phyloP scores from a whole-genome alignment of 176 grass and related monocot genomes.

The Puya raimondii region DNA sequence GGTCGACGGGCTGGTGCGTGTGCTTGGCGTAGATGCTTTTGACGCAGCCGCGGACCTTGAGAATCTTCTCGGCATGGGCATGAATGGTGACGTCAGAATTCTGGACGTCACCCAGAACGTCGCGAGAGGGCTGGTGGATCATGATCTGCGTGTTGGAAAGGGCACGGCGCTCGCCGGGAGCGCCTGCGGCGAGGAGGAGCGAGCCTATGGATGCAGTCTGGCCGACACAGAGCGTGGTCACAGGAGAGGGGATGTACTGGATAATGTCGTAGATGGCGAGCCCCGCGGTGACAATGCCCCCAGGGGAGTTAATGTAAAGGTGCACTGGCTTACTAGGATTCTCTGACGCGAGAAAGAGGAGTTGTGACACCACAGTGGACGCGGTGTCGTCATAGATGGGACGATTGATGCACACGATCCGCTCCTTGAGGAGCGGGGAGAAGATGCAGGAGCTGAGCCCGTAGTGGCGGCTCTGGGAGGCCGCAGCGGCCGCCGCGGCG shows the following conservation, averaged over 20 bases:
- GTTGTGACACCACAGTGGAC: constrained; percentile 73
- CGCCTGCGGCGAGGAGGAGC: constrained; percentile 73
- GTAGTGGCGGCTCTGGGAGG: constrained; percentile 18
- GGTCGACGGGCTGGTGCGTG: constrained; percentile 40
- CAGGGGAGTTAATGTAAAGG: constrained; percentile 84
- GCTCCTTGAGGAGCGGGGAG: constrained; percentile 84
- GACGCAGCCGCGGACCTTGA: constrained; percentile 65
- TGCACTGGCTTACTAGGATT: constrained; percentile 80
- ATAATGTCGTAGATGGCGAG: constrained; percentile 95
- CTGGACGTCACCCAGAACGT: constrained; percentile 61
- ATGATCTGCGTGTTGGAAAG: constrained; percentile 85
- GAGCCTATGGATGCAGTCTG: constrained; percentile 91
- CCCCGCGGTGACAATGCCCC: constrained; percentile 58
- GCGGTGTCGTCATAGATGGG: constrained; percentile 67
- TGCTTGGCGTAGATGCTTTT: constrained; percentile 82
- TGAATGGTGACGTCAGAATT: constrained; percentile 75
- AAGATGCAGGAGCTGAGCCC: constrained; percentile 65
- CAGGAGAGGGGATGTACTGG: constrained; percentile 77
- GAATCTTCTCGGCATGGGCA: constrained; percentile 79
- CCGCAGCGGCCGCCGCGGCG: constrained; percentile 15
- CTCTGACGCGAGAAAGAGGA: constrained; percentile 89
- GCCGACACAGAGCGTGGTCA: constrained; percentile 80
- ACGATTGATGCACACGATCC: too few relatives aligned
- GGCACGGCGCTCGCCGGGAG: constrained; percentile 64
- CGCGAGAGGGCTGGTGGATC: constrained; percentile 89